phyloP scores from a whole-genome alignment of 495 filamentous ascomycete genomes.

The Staphylotrichum tortipilum region DNA sequence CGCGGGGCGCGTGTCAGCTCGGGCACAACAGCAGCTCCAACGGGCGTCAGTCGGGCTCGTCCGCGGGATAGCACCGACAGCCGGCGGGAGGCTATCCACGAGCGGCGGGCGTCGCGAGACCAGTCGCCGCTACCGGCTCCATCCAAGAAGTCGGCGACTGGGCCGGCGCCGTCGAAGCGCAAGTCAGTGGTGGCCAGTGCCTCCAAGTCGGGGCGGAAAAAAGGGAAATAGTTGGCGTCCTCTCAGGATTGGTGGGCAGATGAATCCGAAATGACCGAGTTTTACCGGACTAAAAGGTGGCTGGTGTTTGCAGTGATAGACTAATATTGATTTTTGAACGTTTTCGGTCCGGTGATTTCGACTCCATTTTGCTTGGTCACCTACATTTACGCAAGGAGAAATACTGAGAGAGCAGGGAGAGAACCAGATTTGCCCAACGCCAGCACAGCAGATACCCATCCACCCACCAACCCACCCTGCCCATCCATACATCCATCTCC shows the following conservation, averaged over 20 bases:
- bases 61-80: constrained; percentile 4
- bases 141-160: constrained; percentile 20
- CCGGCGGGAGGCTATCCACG: constrained; percentile 20
- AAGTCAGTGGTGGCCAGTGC: constrained; percentile 15
- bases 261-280: constrained; percentile 1
- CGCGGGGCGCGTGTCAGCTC: constrained; percentile 1
- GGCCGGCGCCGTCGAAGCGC: constrained; percentile 19
- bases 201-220: constrained; percentile 23
- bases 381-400: background rate
- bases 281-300: constrained; percentile 1
- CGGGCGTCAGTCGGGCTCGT: constrained; percentile 7
- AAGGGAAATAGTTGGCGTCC: constrained; percentile 14
- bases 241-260: background rate
- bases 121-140: constrained; percentile 13
- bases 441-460: too few relatives aligned
- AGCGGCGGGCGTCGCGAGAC: constrained; percentile 16
- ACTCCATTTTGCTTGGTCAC: too few relatives aligned
- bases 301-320: constrained; percentile 19
- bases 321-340: constrained; percentile 17
- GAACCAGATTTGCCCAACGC: too few relatives aligned
- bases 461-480: too few relatives aligned
- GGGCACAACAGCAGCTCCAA: too few relatives aligned
- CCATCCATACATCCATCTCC: too few relatives aligned
- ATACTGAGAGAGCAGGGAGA: too few relatives aligned
- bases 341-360: background rate